phyloP scores from a whole-genome alignment of 352 stramenopile genomes.

The Pythium sukuiense region DNA sequence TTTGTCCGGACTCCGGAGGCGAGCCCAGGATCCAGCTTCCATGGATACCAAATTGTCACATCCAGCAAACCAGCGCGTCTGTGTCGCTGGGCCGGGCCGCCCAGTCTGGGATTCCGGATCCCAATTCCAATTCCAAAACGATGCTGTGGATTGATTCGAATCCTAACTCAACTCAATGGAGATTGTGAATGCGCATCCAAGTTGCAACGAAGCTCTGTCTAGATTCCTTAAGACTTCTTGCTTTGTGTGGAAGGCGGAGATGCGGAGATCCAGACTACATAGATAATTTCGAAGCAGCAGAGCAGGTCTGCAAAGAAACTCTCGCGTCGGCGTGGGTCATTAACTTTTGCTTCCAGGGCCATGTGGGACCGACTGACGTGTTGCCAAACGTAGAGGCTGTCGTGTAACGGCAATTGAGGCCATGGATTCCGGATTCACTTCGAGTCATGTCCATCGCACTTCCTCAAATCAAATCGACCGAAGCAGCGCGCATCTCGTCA shows the following conservation, averaged over 20 bases:
- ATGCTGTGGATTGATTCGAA: not conserved
- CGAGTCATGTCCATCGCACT: not conserved
- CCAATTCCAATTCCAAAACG: not conserved
- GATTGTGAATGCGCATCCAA: not conserved
- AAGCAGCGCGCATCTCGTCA: too few relatives aligned
- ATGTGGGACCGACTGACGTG: not conserved
- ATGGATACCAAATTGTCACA: slow-evolving; percentile 1
- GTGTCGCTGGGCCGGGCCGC: not conserved
- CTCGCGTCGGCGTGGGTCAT: not conserved
- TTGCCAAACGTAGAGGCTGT: not conserved
- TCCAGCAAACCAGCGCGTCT: slow-evolving; percentile 4
- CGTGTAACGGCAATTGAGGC: too few relatives aligned
- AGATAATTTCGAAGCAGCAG: too few relatives aligned
- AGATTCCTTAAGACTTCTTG: too few relatives aligned
- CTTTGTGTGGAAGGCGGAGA: too few relatives aligned
- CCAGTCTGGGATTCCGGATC: slow-evolving; percentile 2
- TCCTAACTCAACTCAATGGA: not conserved
- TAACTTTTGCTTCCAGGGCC: not conserved
- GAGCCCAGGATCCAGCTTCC: not conserved
- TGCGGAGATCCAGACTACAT: too few relatives aligned
- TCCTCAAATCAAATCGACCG: not conserved
- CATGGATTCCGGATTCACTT: too few relatives aligned
- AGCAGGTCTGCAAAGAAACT: too few relatives aligned
- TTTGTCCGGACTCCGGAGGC: not conserved
- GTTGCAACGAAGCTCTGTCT: too few relatives aligned